Conservation (phyloP, 164 flowering plant genomes). For the Tetracentron sinense region DNA sequence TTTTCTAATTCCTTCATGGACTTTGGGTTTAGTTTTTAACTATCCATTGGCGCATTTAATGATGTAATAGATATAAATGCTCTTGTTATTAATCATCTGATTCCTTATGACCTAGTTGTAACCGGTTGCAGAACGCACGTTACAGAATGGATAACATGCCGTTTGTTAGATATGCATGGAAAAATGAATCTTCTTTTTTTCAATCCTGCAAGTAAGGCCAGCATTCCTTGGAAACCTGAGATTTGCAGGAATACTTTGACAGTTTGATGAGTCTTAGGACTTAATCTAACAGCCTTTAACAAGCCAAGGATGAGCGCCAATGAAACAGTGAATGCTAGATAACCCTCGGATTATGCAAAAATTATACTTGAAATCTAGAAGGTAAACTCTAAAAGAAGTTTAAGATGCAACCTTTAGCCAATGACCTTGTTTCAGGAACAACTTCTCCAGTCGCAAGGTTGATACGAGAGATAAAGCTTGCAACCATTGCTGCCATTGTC, state of each 20-base stretch:
- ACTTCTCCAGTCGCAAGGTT: constrained; percentile 90
- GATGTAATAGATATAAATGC: too few relatives aligned
- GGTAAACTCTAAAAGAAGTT: background rate
- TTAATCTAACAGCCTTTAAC: background rate
- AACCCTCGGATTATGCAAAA: constrained; percentile 5
- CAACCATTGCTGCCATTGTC: constrained; percentile 54
- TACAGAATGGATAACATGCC: background rate
- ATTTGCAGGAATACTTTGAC: background rate
- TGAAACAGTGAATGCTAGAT: background rate
- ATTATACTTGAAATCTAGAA: background rate
- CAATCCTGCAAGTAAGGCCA: background rate
- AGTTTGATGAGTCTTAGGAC: background rate
- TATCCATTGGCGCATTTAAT: too few relatives aligned
- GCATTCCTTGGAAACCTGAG: background rate
- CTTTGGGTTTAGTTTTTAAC: too few relatives aligned
- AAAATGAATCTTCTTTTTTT: background rate
- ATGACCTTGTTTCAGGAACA: constrained; percentile 86
- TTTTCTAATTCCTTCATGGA: too few relatives aligned
- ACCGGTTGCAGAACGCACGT: background rate
- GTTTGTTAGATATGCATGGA: too few relatives aligned
- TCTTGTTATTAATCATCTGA: too few relatives aligned
- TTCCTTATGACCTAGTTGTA: too few relatives aligned
- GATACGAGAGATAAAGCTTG: constrained; percentile 80
- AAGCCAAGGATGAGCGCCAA: background rate
- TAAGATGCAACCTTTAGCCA: constrained; percentile 65